Percentiles rank a stretch among this genome's conserved stretches.
These are phyloP conservation scores for Ophiostoma quercus DNA, from an alignment of 2,329 filamentous ascomycete species.

Conservation along the genomic window DNA sequence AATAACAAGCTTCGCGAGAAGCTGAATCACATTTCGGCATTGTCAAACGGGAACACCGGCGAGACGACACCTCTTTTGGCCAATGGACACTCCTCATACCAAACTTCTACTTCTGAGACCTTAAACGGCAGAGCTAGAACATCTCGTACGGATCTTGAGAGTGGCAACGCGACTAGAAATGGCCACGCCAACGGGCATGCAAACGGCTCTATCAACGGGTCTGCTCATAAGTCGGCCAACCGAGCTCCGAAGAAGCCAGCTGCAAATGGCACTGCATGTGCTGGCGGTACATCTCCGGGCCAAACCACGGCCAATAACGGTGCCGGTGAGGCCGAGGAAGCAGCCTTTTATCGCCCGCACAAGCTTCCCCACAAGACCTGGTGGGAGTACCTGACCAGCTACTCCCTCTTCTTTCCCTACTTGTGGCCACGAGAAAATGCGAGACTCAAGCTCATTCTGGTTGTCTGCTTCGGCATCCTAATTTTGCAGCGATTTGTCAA, in stretches of 20 bases:
- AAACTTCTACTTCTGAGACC: constrained; percentile 28
- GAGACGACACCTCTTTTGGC: constrained; percentile 62
- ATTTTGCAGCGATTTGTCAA: constrained; percentile 79
- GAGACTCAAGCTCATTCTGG: constrained; percentile 69
- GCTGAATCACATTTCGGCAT: constrained; percentile 37
- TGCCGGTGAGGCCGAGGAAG: constrained; percentile 50
- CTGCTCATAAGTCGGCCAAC: constrained; percentile 28
- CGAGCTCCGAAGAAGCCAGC: constrained; percentile 16
- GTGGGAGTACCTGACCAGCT: constrained; percentile 93
- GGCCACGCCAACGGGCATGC: constrained; percentile 27
- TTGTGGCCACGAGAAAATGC: constrained; percentile 82
- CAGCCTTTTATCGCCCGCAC: constrained; percentile 83
- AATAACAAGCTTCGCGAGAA: constrained; percentile 36
- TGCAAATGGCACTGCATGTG: not conserved
- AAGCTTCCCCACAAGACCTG: constrained; percentile 83
- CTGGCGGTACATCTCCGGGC: not conserved
- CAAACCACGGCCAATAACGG: not conserved
- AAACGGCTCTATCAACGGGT: constrained; percentile 40
- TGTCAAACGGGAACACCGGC: constrained; percentile 22
- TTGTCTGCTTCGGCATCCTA: constrained; percentile 77
- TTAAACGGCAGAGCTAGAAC: constrained; percentile 7
- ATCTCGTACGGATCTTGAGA: not conserved
- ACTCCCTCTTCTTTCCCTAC: constrained; percentile 91
- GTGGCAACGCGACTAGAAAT: constrained; percentile 6
- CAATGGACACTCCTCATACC: constrained; percentile 30